Conservation (phyloP, 176 grass and related monocot species). For the Tillandsia leiboldiana region DNA sequence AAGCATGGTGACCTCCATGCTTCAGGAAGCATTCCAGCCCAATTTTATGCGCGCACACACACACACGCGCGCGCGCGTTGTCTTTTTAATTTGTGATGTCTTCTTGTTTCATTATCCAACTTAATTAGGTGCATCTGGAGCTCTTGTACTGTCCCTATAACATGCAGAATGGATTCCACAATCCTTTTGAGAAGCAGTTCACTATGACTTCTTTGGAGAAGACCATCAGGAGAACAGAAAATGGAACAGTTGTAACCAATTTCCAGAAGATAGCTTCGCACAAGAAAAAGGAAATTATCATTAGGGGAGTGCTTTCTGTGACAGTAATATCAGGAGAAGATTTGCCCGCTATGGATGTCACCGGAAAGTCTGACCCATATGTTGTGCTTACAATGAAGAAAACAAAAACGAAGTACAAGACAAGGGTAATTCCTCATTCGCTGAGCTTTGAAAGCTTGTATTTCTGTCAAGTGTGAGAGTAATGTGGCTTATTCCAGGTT, state of each 20-base stretch:
- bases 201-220: slow-evolving; percentile 90
- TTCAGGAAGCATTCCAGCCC: not conserved
- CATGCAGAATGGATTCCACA: slow-evolving; percentile 54
- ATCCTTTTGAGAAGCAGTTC: slow-evolving; percentile 69
- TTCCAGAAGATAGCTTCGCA: slow-evolving; percentile 34
- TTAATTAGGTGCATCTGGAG: slow-evolving; percentile 79
- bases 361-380: slow-evolving; percentile 85
- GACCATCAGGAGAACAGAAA: slow-evolving; percentile 45
- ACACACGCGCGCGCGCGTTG: not conserved
- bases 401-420: slow-evolving; percentile 84
- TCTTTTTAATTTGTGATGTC: not conserved
- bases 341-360: slow-evolving; percentile 83
- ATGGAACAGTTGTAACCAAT: slow-evolving; percentile 43
- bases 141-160: slow-evolving; percentile 69
- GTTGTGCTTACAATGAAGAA: slow-evolving; percentile 83
- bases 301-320: slow-evolving; percentile 77
- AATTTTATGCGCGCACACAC: not conserved
- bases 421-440: slow-evolving; percentile 58
- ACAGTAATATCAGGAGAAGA: slow-evolving; percentile 75
- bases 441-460: not conserved
- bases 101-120: slow-evolving; percentile 6
- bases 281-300: slow-evolving; percentile 80
- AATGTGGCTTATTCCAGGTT: slow-evolving; percentile 34
- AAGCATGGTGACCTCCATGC: not conserved
- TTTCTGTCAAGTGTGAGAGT: not conserved